Conservation (phyloP, 768 basidiomycete genomes). For the Udeniomyces megalosporus region DNA sequence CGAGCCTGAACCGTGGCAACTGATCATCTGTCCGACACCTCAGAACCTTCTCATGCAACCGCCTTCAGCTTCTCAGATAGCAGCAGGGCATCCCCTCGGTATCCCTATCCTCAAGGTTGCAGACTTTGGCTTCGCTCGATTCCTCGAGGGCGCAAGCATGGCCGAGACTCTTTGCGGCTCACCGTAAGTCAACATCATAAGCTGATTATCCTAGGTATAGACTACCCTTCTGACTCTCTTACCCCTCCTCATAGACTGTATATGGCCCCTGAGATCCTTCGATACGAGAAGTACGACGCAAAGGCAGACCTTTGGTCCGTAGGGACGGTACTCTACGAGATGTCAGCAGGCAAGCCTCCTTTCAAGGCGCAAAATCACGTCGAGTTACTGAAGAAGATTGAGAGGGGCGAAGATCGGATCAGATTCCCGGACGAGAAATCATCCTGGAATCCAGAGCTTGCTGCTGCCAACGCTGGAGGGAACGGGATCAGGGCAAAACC, state of each 20-base stretch:
- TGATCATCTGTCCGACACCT: background rate
- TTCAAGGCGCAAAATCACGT: slow-evolving; percentile 94
- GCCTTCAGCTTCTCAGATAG: slow-evolving; percentile 59
- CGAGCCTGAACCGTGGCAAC: too few species aligned
- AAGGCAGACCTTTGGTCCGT: slow-evolving; percentile 98
- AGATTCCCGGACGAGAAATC: slow-evolving; percentile 74
- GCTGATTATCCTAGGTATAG: background rate
- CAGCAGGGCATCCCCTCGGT: slow-evolving; percentile 72
- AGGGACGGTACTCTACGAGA: slow-evolving; percentile 90
- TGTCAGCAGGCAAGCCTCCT: slow-evolving; percentile 80
- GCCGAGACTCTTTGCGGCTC: slow-evolving; percentile 97
- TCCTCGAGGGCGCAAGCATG: slow-evolving; percentile 77
- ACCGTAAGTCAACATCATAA: slow-evolving; percentile 46
- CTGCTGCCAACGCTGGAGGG: slow-evolving; percentile 26
- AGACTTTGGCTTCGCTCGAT: slow-evolving; percentile 94
- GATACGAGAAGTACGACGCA: slow-evolving; percentile 94
- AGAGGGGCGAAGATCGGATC: slow-evolving; percentile 63
- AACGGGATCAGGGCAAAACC: slow-evolving; percentile 1
- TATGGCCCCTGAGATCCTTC: slow-evolving; percentile 97
- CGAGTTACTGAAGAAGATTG: slow-evolving; percentile 83
- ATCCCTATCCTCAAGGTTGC: slow-evolving; percentile 93
- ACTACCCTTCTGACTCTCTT: background rate
- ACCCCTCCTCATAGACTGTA: slow-evolving; percentile 46
- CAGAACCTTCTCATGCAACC: slow-evolving; percentile 84
- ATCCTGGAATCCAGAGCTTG: slow-evolving; percentile 25